A percentile compares a stretch with the other conserved stretches of the same genome.
Conservation (phyloP, 768 basidiomycete genomes). For the Chalciporus chontae region DNA sequence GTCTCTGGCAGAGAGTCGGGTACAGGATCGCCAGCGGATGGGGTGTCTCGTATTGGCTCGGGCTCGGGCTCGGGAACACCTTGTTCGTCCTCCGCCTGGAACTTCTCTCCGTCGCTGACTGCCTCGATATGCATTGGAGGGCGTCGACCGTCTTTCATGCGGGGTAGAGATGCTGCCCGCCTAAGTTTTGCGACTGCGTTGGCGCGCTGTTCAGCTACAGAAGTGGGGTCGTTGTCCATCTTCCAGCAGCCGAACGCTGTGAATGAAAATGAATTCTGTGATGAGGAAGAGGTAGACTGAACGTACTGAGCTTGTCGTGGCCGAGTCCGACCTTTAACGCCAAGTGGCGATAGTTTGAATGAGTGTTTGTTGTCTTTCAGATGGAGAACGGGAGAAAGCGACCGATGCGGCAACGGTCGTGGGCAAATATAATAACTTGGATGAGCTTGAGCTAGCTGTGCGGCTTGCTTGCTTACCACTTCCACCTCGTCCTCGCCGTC, state of each 20-base stretch:
- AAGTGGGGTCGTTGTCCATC: conserved; percentile 37
- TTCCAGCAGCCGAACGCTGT: conserved; percentile 11
- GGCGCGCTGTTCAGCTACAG: conserved; percentile 76
- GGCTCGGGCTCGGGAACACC: not conserved
- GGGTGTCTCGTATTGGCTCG: not conserved
- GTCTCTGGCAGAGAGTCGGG: conserved; percentile 28
- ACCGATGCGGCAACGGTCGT: conserved; percentile 11
- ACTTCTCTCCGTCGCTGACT: conserved; percentile 78
- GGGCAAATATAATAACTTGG: not conserved
- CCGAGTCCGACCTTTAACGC: conserved; percentile 5
- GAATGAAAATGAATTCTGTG: not conserved
- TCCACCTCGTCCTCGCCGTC: not conserved
- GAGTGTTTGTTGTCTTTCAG: conserved; percentile 6
- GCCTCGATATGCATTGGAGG: conserved; percentile 85
- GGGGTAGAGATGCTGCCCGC: conserved; percentile 86
- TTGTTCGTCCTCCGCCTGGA: conserved; percentile 36
- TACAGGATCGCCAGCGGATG: conserved; percentile 21
- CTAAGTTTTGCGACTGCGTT: conserved; percentile 87
- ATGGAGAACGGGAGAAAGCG: conserved; percentile 2
- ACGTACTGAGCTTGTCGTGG: conserved; percentile 9
- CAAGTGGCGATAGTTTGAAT: not conserved
- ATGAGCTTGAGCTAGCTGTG: not conserved
- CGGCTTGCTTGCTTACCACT: not conserved
- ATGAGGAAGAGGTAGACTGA: not conserved
- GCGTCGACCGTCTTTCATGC: conserved; percentile 87